Conservation (phyloP, 2,329 filamentous ascomycete species). For the Microdochium paspali region DNA sequence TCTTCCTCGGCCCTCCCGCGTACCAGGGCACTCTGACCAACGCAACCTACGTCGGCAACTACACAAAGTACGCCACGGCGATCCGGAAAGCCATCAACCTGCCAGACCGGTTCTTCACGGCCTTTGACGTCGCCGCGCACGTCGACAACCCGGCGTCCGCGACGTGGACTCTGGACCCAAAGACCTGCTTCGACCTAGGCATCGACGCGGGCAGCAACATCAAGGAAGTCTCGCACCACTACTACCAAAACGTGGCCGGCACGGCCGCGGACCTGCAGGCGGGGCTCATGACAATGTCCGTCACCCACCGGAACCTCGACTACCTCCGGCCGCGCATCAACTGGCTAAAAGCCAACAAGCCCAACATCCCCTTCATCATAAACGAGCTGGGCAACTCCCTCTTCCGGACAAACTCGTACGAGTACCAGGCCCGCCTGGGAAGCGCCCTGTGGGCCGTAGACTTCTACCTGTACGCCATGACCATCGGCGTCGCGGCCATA, state of each 20-base stretch:
- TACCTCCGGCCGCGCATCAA: constrained; percentile 17
- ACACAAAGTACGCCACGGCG: constrained; percentile 20
- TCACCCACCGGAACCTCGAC: constrained; percentile 18
- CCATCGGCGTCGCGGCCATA: constrained; percentile 22
- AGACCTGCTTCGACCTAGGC: constrained; percentile 19
- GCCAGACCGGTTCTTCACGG: constrained; percentile 20
- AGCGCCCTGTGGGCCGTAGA: constrained; percentile 26
- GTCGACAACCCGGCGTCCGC: constrained; percentile 11
- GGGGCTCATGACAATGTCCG: constrained; percentile 18
- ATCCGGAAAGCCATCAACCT: constrained; percentile 18
- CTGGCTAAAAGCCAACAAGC: constrained; percentile 20
- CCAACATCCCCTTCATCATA: constrained; percentile 21
- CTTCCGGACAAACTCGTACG: constrained; percentile 16
- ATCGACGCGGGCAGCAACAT: constrained; percentile 20
- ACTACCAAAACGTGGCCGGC: constrained; percentile 23
- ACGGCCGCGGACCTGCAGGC: constrained; percentile 15
- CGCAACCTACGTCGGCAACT: constrained; percentile 24
- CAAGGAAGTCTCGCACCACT: constrained; percentile 26
- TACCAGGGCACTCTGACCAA: constrained; percentile 23
- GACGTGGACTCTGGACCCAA: constrained; percentile 16
- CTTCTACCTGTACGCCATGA: constrained; percentile 24
- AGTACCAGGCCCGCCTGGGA: constrained; percentile 23
- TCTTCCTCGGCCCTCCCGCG: constrained; percentile 19
- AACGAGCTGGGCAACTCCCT: constrained; percentile 26
- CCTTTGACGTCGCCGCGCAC: constrained; percentile 22